These are phyloP conservation scores for Trichophyton mentagrophytes DNA, from an alignment of 2,329 filamentous ascomycete genomes.

Conservation along the genomic window DNA sequence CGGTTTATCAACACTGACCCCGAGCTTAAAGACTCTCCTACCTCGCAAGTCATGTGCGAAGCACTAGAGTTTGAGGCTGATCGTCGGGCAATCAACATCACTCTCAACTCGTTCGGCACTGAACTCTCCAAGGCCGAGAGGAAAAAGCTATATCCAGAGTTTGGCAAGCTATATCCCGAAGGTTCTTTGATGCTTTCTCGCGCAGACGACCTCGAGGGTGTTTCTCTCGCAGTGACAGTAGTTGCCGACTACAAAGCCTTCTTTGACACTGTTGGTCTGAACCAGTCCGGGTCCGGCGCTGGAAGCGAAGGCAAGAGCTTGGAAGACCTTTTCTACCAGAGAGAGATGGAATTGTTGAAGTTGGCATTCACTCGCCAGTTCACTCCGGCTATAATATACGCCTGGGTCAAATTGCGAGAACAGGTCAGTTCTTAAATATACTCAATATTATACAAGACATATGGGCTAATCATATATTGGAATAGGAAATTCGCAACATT, in stretches of 20 bases:
- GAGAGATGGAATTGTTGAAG: slow-evolving; percentile 98
- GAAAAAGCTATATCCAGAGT: slow-evolving; percentile 88
- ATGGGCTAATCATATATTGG: slow-evolving; percentile 11
- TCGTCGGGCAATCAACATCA: slow-evolving; percentile 95
- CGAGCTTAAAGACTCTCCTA: slow-evolving; percentile 77
- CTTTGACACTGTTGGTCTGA: slow-evolving; percentile 80
- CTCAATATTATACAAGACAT: no score
- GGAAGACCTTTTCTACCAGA: slow-evolving; percentile 97
- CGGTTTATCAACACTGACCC: slow-evolving; percentile 82
- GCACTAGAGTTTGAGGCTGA: slow-evolving; percentile 95
- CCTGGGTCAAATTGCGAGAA: slow-evolving; percentile 93
- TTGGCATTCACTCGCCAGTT: slow-evolving; percentile 91
- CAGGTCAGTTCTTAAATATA: slow-evolving; percentile 51
- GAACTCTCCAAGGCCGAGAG: slow-evolving; percentile 87
- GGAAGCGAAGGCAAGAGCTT: slow-evolving; percentile 74
- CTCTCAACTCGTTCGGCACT: slow-evolving; percentile 94
- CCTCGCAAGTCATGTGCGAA: slow-evolving; percentile 87
- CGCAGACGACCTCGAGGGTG: slow-evolving; percentile 88
- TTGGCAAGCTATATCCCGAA: slow-evolving; percentile 85
- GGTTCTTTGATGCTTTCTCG: slow-evolving; percentile 88
- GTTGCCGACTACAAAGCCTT: slow-evolving; percentile 89
- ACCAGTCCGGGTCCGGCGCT: slow-evolving; percentile 59
- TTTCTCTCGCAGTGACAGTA: slow-evolving; percentile 83
- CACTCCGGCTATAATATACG: slow-evolving; percentile 86
- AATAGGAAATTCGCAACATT: slow-evolving; percentile 94